Base-by-base conservation (phyloP, 371 early-diverging fungal genomes). In the Zychaea mexicana region DNA sequence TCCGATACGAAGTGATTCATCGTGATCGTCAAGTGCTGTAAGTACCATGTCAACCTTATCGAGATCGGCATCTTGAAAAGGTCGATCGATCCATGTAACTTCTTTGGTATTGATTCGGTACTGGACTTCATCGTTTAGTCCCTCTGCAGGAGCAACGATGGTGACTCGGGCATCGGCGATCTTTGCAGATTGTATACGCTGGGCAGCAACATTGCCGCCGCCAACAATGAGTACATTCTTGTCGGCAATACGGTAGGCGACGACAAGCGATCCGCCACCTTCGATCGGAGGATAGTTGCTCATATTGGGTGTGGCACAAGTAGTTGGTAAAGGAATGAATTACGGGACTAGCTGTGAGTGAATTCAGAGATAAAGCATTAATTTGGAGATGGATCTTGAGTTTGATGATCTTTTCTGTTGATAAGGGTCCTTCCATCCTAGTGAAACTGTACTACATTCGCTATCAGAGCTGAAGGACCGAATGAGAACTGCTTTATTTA, bases 81-180 rank as follows among this genome's bases (percentile, higher is more conserved):
- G 59, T 30, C 93, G 82, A 61, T 87, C 74, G 3, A 83, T 68
- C 83, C 90, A 89, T 2, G 59, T 52, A 21, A 94, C 86, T 65
- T 90, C 84, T n/a, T 78, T 71, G 17, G 74, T 64, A 22, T 85
- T 76, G 42, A 86, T 85, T 12, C 90, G 83, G 33, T 85, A 78
- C 12, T 68, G 73, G 8, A 94, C 87, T 66, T 91, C 92, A 36
- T 84, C 72, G 42, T 78, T 82, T 15, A 94, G 69, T 8, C 87
- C 89, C 19, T 75, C 60, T n/a, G 77, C 76, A 0, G 92, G 91
- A 9, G 87, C 86, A 1, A 94, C 86, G 13, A 94, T 68, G 0
- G 85, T 90, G 27, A 96, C 89, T 33, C 63, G 68, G 8, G 94
- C 93, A 68, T 94, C 94, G 3, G 94, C 93, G 10, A 91, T 92